phyloP scores from a whole-genome alignment of 163 green algal species.

The Scenedesmus sp. region DNA sequence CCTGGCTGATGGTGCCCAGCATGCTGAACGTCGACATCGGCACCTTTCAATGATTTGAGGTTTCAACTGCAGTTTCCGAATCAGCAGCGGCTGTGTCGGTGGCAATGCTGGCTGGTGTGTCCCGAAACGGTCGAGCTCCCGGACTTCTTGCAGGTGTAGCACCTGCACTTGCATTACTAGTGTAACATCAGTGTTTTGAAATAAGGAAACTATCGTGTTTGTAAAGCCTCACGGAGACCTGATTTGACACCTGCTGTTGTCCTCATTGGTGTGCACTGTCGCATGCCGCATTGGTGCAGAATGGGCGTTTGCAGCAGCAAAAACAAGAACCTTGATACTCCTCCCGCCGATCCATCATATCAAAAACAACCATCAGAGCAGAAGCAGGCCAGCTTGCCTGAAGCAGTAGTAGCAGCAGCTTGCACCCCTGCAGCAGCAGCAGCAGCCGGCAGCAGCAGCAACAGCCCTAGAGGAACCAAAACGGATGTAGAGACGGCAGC shows the following conservation, averaged over 20 bases:
- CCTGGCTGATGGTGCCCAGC: not conserved
- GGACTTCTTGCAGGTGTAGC: not conserved
- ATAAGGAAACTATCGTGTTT: too few species aligned
- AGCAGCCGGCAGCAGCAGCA: not conserved
- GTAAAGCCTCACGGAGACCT: not conserved
- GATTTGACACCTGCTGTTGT: not conserved
- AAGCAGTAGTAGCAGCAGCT: not conserved
- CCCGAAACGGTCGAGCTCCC: not conserved
- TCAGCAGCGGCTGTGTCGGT: not conserved
- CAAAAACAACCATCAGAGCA: not conserved
- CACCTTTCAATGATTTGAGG: too few species aligned
- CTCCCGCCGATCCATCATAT: not conserved
- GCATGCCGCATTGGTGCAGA: not conserved
- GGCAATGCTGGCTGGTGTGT: not conserved
- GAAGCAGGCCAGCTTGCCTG: not conserved
- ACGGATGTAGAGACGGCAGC: not conserved
- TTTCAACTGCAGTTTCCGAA: not conserved
- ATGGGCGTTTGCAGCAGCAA: conserved; percentile 21
- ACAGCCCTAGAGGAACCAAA: not conserved
- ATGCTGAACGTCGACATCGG: not conserved
- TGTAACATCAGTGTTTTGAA: too few species aligned
- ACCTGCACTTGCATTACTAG: not conserved
- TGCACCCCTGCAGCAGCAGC: not conserved
- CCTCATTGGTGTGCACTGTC: not conserved
- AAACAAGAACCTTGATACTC: not conserved